phyloP scores from a whole-genome alignment of 164 flowering plant genomes.

The Warburgia ugandensis region DNA sequence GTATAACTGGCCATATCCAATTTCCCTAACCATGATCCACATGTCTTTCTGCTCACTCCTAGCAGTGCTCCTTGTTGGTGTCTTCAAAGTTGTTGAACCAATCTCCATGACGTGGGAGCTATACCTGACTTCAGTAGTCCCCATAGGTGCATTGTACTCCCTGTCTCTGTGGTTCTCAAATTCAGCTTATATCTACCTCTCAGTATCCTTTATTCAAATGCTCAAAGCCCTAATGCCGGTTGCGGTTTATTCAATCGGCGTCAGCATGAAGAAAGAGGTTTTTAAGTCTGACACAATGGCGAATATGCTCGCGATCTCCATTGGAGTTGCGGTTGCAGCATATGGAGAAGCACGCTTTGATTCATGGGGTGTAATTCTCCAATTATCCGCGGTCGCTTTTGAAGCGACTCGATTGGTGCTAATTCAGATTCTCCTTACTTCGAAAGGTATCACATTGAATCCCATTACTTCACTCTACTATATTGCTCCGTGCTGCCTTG shows the following conservation, averaged over 20 bases:
- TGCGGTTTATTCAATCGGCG: constrained; percentile 38
- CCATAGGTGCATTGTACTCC: constrained; percentile 39
- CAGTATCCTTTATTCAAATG: constrained; percentile 46
- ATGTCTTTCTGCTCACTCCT: constrained; percentile 38
- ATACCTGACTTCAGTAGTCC: constrained; percentile 34
- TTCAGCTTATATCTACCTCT: constrained; percentile 42
- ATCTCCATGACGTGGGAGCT: constrained; percentile 30
- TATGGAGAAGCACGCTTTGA: constrained; percentile 44
- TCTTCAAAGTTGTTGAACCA: constrained; percentile 35
- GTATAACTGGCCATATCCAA: constrained; percentile 45
- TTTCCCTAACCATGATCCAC: constrained; percentile 43
- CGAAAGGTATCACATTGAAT: constrained; percentile 20
- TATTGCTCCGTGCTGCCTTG: constrained; percentile 24
- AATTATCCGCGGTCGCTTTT: constrained; percentile 29
- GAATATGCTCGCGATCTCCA: constrained; percentile 36
- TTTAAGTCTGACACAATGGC: constrained; percentile 25
- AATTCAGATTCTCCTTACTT: constrained; percentile 23
- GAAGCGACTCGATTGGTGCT: constrained; percentile 25
- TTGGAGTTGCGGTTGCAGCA: constrained; percentile 43
- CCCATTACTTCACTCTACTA: constrained; percentile 25
- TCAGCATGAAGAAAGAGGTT: constrained; percentile 22
- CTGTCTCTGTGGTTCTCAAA: constrained; percentile 40
- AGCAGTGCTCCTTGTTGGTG: constrained; percentile 33
- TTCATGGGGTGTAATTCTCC: constrained; percentile 32
- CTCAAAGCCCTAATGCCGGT: constrained; percentile 49